Percentiles rank a stretch among this genome's conserved stretches.
Evolutionary conservation across 768 basidiomycete genomes (phyloP).

Genomic region (Gymnopilus junonius): DNA sequence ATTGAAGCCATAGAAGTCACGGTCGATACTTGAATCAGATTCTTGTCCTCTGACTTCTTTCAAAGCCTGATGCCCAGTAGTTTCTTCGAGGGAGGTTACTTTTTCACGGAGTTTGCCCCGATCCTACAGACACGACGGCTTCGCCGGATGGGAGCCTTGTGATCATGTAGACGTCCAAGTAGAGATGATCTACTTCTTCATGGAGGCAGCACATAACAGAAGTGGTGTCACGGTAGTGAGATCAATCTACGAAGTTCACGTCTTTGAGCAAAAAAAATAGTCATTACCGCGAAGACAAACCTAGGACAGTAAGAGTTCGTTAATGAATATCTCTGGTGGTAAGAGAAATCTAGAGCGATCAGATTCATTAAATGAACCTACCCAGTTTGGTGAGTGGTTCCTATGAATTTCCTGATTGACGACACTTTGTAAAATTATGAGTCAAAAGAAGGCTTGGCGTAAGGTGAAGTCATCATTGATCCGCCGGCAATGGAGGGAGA

Average conservation of each 20-base stretch:
- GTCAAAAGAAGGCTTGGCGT: too few relatives aligned
- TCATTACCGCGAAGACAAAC: too few relatives aligned
- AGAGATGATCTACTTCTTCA: too few relatives aligned
- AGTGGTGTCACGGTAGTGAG: background rate
- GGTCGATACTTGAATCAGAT: background rate
- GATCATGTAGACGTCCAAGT: background rate
- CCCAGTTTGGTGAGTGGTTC: conserved; percentile 1
- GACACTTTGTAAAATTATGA: too few relatives aligned
- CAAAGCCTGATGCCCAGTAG: background rate
- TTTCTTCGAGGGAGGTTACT: background rate
- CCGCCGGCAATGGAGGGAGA: too few relatives aligned
- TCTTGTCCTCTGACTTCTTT: background rate
- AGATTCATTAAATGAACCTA: background rate
- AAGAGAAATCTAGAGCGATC: too few relatives aligned
- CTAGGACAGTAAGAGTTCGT: too few relatives aligned
- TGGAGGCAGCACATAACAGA: too few relatives aligned
- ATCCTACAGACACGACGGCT: background rate
- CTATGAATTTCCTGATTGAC: too few relatives aligned
- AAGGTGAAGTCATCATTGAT: too few relatives aligned
- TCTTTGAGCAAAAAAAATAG: background rate
- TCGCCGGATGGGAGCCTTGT: background rate
- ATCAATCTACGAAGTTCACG: background rate
- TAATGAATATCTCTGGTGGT: too few relatives aligned
- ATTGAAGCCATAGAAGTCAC: background rate
- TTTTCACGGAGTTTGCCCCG: background rate